Evolutionary conservation across 1,284 basidiomycete species (phyloP).

Genomic region (Cryptococcus floricola): DNA sequence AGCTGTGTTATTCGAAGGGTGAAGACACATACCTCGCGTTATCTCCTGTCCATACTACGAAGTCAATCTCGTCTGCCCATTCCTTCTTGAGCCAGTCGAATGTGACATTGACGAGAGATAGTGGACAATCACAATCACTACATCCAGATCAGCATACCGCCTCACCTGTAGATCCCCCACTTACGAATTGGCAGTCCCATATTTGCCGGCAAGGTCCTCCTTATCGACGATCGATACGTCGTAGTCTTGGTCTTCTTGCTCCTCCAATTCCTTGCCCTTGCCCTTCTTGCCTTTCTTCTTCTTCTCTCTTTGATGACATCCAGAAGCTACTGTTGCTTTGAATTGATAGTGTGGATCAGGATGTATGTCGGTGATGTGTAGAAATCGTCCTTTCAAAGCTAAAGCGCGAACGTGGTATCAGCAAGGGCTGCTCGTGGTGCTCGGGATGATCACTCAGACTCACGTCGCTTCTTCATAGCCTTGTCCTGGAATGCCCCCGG

Average conservation of each 20-base stretch:
- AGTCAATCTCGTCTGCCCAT: conserved; percentile 81
- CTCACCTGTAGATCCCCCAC: conserved; percentile 7
- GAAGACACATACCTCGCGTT: conserved; percentile 64
- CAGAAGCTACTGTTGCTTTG: conserved; percentile 41
- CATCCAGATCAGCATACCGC: neutral
- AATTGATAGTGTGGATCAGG: conserved; percentile 47
- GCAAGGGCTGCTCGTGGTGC: neutral
- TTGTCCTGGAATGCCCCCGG: neutral
- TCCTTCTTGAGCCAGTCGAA: conserved; percentile 74
- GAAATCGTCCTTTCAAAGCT: conserved; percentile 45
- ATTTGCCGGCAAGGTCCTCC: conserved; percentile 33
- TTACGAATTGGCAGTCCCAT: conserved; percentile 45
- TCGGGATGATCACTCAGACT: conserved; percentile 1
- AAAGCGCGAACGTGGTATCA: neutral
- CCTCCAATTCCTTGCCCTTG: conserved; percentile 11
- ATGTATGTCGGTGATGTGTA: conserved; percentile 50
- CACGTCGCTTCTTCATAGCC: conserved; percentile 14
- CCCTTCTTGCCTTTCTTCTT: conserved; percentile 21
- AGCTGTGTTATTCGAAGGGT: conserved; percentile 1
- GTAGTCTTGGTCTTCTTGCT: conserved; percentile 12
- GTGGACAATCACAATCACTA: conserved; percentile 83
- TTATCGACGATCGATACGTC: conserved; percentile 7
- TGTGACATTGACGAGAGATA: conserved; percentile 71
- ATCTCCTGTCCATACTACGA: conserved; percentile 91
- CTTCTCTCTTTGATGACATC: conserved; percentile 38